Conservation (phyloP, 495 filamentous ascomycete species). For the Xylaria venustula region DNA sequence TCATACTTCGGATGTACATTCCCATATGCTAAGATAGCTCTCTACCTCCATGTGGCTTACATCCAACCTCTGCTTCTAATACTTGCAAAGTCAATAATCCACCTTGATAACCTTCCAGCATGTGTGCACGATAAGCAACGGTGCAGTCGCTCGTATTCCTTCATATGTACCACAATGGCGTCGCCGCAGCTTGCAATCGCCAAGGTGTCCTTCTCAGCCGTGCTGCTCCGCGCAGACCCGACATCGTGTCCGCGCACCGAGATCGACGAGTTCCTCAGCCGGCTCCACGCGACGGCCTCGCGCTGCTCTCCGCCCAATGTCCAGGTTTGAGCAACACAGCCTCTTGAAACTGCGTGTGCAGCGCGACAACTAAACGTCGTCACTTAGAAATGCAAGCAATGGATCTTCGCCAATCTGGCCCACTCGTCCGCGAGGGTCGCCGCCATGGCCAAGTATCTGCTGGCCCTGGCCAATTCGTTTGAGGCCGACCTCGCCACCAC, state of each 20-base stretch:
- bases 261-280: conserved; percentile 66
- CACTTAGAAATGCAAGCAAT: conserved; percentile 78
- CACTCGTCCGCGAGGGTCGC: conserved; percentile 64
- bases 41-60: too few species aligned
- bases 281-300: conserved; percentile 64
- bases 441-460: conserved; percentile 74
- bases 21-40: too few species aligned
- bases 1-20: too few species aligned
- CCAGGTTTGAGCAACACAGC: conserved; percentile 80
- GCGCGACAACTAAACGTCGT: conserved; percentile 58
- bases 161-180: conserved; percentile 49
- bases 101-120: too few species aligned
- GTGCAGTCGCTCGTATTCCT: neutral
- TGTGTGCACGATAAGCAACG: neutral
- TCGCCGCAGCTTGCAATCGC: conserved; percentile 76
- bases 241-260: conserved; percentile 66
- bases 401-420: conserved; percentile 71
- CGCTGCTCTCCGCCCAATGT: conserved; percentile 82
- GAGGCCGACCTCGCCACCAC: conserved; percentile 30
- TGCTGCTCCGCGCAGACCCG: conserved; percentile 75
- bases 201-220: conserved; percentile 75
- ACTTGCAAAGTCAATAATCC: too few species aligned
- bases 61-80: too few species aligned
- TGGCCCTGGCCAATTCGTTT: conserved; percentile 64
- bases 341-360: conserved; percentile 50